Evolutionary conservation across 495 filamentous ascomycete species (phyloP).

Genomic region (Penicillium paradoxum): DNA sequence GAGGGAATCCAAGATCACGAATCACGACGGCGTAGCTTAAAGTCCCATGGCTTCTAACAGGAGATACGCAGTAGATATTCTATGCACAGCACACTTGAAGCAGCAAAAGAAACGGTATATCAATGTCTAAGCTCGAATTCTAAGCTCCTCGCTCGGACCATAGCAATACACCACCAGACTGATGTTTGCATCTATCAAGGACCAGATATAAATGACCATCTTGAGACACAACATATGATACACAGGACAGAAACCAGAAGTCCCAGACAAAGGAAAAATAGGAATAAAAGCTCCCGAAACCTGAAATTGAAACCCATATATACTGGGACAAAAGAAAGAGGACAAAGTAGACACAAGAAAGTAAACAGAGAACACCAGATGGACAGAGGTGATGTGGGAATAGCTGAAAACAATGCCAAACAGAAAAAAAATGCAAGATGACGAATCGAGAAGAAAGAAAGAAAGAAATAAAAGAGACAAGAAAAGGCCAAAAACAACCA

Average conservation of each 20-base stretch:
- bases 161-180: neutral
- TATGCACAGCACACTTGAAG: neutral
- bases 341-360: conserved; percentile 7
- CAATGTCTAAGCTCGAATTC: neutral
- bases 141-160: neutral
- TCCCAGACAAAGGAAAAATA: conserved; percentile 6
- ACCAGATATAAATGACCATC: neutral
- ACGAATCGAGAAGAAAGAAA: conserved; percentile 2
- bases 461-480: neutral
- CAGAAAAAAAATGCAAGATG: conserved; percentile 2
- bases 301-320: conserved; percentile 27
- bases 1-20: neutral
- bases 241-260: neutral
- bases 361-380: conserved; percentile 10
- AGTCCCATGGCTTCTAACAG: neutral
- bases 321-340: conserved; percentile 27
- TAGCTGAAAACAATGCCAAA: neutral
- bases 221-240: conserved; percentile 2
- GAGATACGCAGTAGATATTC: too few species aligned
- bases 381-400: neutral
- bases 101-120: neutral
- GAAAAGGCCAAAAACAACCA: neutral
- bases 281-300: conserved; percentile 10
- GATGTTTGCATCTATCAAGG: neutral
- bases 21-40: neutral